Conservation (phyloP, 306 rosid genomes). For the Morella rubra region DNA sequence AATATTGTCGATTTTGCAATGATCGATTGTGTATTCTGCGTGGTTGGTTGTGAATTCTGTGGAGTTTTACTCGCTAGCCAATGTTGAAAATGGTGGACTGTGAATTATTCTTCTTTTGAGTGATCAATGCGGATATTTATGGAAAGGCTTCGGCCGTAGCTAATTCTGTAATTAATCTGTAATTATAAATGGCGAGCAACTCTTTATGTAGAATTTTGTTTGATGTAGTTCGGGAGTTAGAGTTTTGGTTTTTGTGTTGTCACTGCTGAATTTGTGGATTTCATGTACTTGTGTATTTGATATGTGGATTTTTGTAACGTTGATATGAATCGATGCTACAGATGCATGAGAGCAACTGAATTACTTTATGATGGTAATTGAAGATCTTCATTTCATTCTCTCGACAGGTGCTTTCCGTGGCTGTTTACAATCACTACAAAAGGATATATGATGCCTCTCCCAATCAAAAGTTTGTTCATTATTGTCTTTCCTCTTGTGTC, state of each 20-base stretch:
- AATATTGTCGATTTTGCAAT: no score
- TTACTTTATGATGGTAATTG: neutral
- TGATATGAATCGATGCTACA: neutral
- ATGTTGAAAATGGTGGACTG: no score
- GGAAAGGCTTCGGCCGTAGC: neutral
- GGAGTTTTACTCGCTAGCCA: neutral
- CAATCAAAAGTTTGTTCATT: slow-evolving; percentile 33
- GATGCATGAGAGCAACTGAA: neutral
- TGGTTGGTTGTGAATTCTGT: neutral
- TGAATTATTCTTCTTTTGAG: neutral
- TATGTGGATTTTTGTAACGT: neutral
- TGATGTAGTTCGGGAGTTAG: no score
- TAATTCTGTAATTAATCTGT: neutral
- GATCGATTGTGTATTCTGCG: no score
- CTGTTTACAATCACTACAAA: slow-evolving; percentile 73
- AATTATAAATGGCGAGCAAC: neutral
- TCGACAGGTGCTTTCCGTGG: slow-evolving; percentile 69
- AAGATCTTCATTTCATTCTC: neutral
- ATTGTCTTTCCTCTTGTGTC: neutral
- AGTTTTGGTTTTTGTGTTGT: neutral
- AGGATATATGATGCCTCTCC: slow-evolving; percentile 47
- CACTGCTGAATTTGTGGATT: neutral
- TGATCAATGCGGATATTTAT: neutral
- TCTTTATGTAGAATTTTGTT: neutral
- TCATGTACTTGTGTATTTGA: neutral